Conservation (phyloP, 768 basidiomycete genomes). For the Tylopilus cervinicoccineus region DNA sequence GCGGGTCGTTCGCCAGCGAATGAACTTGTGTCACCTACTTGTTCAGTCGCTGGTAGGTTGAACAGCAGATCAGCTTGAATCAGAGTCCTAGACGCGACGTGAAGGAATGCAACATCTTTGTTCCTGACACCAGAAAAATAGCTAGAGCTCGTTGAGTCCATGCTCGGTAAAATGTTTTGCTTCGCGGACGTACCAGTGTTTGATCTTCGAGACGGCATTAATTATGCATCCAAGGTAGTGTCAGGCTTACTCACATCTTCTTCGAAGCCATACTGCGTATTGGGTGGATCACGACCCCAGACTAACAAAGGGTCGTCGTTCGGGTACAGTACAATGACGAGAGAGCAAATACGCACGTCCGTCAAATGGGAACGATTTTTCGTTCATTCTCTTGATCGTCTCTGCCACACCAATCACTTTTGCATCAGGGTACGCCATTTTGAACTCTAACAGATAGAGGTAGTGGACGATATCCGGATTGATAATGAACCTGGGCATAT, state of each 20-base stretch:
- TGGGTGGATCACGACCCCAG: constrained; percentile 61
- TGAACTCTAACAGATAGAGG: constrained; percentile 59
- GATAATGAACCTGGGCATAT: constrained; percentile 48
- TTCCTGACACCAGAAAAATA: constrained; percentile 71
- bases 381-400: constrained; percentile 47
- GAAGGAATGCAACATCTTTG: constrained; percentile 83
- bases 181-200: constrained; percentile 40
- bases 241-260: constrained; percentile 44
- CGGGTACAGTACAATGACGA: not conserved
- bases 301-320: constrained; percentile 25
- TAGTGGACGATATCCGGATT: constrained; percentile 57
- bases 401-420: constrained; percentile 68
- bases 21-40: constrained; percentile 37
- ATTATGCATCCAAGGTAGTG: not conserved
- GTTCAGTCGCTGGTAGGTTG: constrained; percentile 78
- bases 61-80: constrained; percentile 81
- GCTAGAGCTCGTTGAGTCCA: constrained; percentile 28
- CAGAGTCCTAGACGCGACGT: constrained; percentile 63
- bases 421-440: constrained; percentile 65
- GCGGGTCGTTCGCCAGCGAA: not conserved
- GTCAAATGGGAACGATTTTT: constrained; percentile 52
- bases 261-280: constrained; percentile 75
- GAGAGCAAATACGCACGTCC: constrained; percentile 45
- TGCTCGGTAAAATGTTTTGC: not conserved
- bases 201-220: constrained; percentile 34